Evolutionary conservation across 176 grass and related monocot species (phyloP), one percentile per base, ranked within the genome.

Genomic region (Oryza punctata): DNA sequence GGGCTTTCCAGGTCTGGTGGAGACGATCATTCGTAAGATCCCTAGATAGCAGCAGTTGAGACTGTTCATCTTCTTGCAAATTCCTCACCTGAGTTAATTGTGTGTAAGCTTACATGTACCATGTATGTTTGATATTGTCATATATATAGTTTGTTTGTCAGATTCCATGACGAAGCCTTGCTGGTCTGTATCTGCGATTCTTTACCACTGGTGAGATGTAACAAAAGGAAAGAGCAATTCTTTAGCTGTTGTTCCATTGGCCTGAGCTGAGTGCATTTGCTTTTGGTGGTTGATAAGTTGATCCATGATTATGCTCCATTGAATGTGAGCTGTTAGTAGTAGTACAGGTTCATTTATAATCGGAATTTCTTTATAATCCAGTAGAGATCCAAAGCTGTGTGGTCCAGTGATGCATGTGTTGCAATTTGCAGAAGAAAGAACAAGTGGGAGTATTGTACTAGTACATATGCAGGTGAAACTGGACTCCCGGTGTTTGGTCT

Each of bases 1-100:
- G 82, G 72, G 86, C 92, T 75, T 94, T 94, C 88, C 95, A 97
- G 86, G 69, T 93, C 28, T 97, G 95, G 95, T 97, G 95, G 95
- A 90, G 95, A 30, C 91, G 95, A 78, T 94, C 92, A 19, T 94
- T 94, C 69, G 45, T 86, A 66, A 94, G 76, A 88, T 85, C 90
- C 50, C 44, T 86, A 49, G n/a, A n/a, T 24, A 61, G 57, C 57
- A 61, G 57, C 45, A 78, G 69, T 52, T 90, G 75, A 91, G 7
- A 59, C 73, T 46, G 46, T 30, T 75, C 50, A 26, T 47, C 2
- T 80, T 81, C 16, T 63, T 41, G 69, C 38, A 70, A 72, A 49
- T 38, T 70, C 41, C 47, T 69, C 49, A 38, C 9, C 25, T 68
- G 15, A 77, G 63, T 72, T 24, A 61, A 23, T 10, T 77, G 25